Evolutionary conservation across 202 grass and related monocot genomes (phyloP), one percentile per base, ranked within the genome.

Genomic region (Thinopyrum obtusiflorum): DNA sequence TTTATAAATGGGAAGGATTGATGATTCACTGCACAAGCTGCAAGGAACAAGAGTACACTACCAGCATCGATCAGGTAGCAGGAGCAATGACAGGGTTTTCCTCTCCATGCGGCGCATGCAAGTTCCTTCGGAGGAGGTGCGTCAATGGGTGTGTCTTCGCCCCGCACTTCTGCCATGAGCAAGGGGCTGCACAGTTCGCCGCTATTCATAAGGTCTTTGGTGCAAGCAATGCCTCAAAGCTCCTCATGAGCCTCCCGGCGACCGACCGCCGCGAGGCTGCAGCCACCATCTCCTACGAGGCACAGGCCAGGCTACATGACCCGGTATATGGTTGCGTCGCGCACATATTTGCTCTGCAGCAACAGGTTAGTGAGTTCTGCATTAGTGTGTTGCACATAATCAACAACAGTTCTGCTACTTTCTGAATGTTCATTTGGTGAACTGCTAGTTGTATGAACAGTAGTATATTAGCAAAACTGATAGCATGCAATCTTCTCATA

Each of bases 121-220:
- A 94, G 84, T 97, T 94, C 68, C 85, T 97, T 39, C 89, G 94
- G 14, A 94, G 94, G 87, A 97, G 90, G 90, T 97, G 94, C 68
- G 87, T 85, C 7, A 88, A 87, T 60, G 91, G 89, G 29, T 97
- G 94, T 42, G 77, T 93, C 68, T 97, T 97, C 1, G 77, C 91
- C 20, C 92, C 94, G 26, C 94, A 94, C 55, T 97, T 97, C 84
- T 89, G 88, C 75, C 94, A 97, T 51, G 94, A 97, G 90, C 94
- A 94, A 89, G 94, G 92, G 10, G 92, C 90, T 24, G 68, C 86
- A 1, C 92, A 94, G 35, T 97, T 97, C 35, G 82, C 90, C 10
- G 90, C 94, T 17, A 91, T 97, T 29, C 94, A 97, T 85, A 92
- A 91, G 87, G 92, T 97, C 61, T 97, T 97, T 65, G 92, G 94